Conservation (phyloP, 768 basidiomycete species). For the Agrocybe pediades region DNA sequence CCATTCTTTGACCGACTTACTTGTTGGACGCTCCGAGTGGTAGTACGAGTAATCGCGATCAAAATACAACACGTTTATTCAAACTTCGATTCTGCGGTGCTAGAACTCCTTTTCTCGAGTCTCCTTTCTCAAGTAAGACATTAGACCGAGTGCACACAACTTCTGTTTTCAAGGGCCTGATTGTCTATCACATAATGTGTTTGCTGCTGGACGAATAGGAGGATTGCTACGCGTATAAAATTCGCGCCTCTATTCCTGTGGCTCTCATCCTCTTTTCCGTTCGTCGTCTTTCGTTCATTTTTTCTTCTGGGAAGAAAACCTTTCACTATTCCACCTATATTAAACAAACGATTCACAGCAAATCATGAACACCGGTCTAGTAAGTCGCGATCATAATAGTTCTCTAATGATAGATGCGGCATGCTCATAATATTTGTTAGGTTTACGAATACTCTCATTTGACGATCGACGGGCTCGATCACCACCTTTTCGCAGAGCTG, state of each 20-base stretch:
- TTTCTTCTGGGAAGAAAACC: background rate
- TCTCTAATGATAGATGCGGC: background rate
- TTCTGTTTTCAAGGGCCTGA: background rate
- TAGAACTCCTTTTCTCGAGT: background rate
- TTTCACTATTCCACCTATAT: background rate
- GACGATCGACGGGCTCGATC: conserved; percentile 13
- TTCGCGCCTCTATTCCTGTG: background rate
- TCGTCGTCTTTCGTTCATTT: background rate
- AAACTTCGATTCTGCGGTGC: background rate
- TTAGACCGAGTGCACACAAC: background rate
- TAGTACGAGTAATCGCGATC: background rate
- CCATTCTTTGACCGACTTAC: background rate
- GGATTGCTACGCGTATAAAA: background rate
- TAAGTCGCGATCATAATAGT: background rate
- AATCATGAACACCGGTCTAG: background rate
- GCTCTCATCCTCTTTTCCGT: background rate
- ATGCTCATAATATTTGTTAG: background rate
- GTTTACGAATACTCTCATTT: conserved; percentile 16
- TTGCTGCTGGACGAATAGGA: background rate
- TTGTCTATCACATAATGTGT: background rate
- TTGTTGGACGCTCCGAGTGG: background rate
- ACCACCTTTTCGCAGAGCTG: conserved; percentile 15
- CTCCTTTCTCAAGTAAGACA: background rate
- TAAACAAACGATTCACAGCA: background rate
- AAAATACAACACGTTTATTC: background rate